Evolutionary conservation across 345 rosid species (phyloP), one percentile per base, ranked within the genome.

Genomic region (Passiflora organensis): DNA sequence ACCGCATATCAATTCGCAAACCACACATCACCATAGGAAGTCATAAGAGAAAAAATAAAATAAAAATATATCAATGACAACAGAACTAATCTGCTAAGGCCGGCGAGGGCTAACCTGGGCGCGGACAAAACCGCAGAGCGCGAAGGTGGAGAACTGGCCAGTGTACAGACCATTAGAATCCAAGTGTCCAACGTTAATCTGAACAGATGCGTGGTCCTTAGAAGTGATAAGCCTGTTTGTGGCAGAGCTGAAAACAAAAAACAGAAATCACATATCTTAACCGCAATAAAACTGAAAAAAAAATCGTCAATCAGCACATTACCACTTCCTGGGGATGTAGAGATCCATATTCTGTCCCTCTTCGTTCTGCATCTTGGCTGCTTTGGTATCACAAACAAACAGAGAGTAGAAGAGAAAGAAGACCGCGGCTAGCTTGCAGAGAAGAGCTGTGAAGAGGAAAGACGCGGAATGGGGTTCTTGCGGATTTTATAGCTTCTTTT

Each of bases 291-390:
- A 19, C 19, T 1, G n/a, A 0, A 32, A 16, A 38, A 14, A 0
- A 43, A 48, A 0, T n/a, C 1, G 16, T 10, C 10, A 22, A 34
- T 71, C n/a, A n/a, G n/a, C n/a, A n/a, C n/a, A n/a, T n/a, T n/a
- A 91, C 96, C 96, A 88, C 62, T 91, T 91, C 63, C 98, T 81
- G 16, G 96, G 96, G 73, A 84, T 86, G 83, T 84, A 88, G 8
- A 91, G 89, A 65, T 91, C 96, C 64, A 86, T 88, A 67, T 73
- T 69, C 3, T 80, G 77, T 3, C 96, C 98, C 62, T 86, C 96
- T 23, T 93, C 96, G 87, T 89, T 93, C 80, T 93, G 94, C 99
- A 93, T 89, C 78, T 79, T 86, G 78, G 43, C 73, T 19, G 57
- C 1, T 28, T 41, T 18, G 28, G 15, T 49, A 24, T 4, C 36